Base-by-base conservation (phyloP, 2,329 filamentous ascomycete genomes). In the Colletotrichum sublineola region DNA sequence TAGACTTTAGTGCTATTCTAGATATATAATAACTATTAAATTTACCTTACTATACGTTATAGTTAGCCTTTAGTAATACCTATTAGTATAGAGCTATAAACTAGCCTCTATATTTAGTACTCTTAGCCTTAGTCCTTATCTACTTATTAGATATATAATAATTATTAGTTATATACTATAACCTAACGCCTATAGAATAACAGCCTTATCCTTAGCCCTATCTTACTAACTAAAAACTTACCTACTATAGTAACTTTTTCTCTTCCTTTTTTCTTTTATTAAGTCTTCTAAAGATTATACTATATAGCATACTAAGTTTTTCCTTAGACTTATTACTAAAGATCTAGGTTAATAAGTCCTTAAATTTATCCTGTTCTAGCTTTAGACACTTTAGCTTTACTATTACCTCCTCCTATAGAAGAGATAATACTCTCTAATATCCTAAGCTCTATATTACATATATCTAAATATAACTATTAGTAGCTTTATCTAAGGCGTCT, bases 141-240 rank as follows among this genome's bases (percentile, higher is more conserved):
- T 38, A 33, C 53, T 57, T 57, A 57, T 57, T 6, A 18, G 20
- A 56, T 56, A 18, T 57, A 18, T 57, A 18, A 57, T 33, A 18
- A 57, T 38, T 57, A 18, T 38, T 11, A 18, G 33, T 57, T 36
- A 18, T 31, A 18, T 36, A 56, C 53, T 56, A 18, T 14, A 56
- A 56, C 53, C 53, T 14, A 56, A 12, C 33, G 53, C 53, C 53
- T 56, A 36, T 18, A 56, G 53, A 36, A 56, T 31, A 56, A 56
- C 53, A 31, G 53, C 53, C 14, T 20, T 1, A 38, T 56, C 15
- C 33, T 36, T 36, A 18, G 31, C 33, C 18, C 53, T 56, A n/a
- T 31, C 53, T 56, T 8, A 18, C 12, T 11, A 56, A 56, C 53
- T 56, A 18, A 56, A 56, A 56, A 56, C 53, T n/a, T 14, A 33